Evolutionary conservation across 1,284 basidiomycete species (phyloP).

Genomic region (Microbotryum intermedium): DNA sequence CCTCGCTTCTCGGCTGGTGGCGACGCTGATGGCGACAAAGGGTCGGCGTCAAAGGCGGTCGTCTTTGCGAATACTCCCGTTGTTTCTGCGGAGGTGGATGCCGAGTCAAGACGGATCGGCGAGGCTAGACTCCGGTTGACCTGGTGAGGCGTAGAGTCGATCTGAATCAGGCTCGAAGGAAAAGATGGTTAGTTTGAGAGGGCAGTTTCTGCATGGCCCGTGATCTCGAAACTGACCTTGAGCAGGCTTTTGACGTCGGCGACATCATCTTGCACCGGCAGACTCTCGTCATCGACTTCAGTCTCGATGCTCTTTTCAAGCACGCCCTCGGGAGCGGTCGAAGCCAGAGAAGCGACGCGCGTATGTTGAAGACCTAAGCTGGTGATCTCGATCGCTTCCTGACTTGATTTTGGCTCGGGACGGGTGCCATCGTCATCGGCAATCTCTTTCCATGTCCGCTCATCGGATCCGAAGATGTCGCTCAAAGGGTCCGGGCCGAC

Average conservation of each 20-base stretch:
- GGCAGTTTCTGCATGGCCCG: neutral
- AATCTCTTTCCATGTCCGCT: constrained; percentile 26
- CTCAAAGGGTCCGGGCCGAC: constrained; percentile 11
- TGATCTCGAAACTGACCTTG: neutral
- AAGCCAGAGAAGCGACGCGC: constrained; percentile 1
- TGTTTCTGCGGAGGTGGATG: neutral
- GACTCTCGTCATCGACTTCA: constrained; percentile 8
- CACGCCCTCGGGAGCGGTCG: constrained; percentile 19
- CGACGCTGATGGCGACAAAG: neutral
- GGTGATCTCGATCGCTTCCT: neutral
- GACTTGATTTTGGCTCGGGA: neutral
- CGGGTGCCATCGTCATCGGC: constrained; percentile 5
- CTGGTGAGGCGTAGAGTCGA: too few relatives aligned
- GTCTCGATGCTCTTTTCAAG: constrained; percentile 12
- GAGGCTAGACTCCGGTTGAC: constrained; percentile 20
- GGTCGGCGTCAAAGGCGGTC: neutral
- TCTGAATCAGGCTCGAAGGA: neutral
- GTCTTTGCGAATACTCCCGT: constrained; percentile 1
- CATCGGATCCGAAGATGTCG: constrained; percentile 31
- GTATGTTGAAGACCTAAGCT: neutral
- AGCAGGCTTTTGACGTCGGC: constrained; percentile 27
- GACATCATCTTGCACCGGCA: constrained; percentile 24
- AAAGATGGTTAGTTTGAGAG: neutral
- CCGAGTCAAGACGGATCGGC: constrained; percentile 28
- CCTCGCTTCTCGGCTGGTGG: neutral